phyloP scores from a whole-genome alignment of 2,329 filamentous ascomycete genomes.

The Fusarium poae region DNA sequence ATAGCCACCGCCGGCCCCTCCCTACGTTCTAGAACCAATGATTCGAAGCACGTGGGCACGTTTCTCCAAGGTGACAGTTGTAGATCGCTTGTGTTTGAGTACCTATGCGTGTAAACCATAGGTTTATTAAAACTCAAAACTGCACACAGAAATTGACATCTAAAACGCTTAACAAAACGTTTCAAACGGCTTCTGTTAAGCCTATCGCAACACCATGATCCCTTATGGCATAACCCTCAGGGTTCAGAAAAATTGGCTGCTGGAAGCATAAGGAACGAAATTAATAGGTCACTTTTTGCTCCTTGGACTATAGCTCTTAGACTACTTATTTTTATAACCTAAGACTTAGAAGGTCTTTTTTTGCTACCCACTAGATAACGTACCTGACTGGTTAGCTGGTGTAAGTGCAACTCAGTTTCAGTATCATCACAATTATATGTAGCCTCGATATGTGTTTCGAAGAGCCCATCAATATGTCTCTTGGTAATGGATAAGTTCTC shows the following conservation, averaged over 20 bases:
- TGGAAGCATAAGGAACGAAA: too few species aligned
- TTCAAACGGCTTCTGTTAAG: background rate
- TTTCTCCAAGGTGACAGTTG: background rate
- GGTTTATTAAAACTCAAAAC: background rate
- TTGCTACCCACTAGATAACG: too few species aligned
- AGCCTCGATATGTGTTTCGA: constrained; percentile 3
- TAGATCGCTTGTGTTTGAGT: background rate
- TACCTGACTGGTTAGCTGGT: background rate
- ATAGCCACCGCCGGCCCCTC: background rate
- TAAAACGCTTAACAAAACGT: background rate
- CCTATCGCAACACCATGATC: background rate
- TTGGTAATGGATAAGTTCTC: constrained; percentile 19
- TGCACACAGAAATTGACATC: background rate
- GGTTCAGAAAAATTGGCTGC: too few species aligned
- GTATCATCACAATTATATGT: background rate
- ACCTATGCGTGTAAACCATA: background rate
- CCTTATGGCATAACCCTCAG: background rate
- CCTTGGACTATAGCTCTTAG: too few species aligned
- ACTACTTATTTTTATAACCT: too few species aligned
- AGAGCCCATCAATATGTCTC: constrained; percentile 1
- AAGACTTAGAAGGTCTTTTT: too few species aligned
- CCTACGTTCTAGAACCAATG: constrained; percentile 38
- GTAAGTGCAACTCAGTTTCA: background rate
- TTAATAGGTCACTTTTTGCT: too few species aligned
- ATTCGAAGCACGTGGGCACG: constrained; percentile 48